phyloP scores from a whole-genome alignment of 225 moss, liverwort and hornwort genomes.

The Climacium dendroides region DNA sequence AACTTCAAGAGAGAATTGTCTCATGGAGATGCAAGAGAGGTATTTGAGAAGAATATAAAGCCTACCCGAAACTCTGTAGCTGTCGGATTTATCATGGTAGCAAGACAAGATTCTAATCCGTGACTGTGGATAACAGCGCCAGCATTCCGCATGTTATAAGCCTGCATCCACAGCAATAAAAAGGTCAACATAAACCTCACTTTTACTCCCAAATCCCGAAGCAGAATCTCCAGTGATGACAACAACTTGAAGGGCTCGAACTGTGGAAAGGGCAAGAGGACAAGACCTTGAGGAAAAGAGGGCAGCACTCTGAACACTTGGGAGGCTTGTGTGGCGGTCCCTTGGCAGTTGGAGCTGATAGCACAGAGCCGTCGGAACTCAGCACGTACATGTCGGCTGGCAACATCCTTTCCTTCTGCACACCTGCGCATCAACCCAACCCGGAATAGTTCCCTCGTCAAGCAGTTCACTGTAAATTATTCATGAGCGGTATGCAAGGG shows the following conservation, averaged over 20 bases:
- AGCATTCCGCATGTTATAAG: conserved; percentile 79
- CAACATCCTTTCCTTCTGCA: conserved; percentile 94
- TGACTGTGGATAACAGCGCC: conserved; percentile 99
- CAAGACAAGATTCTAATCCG: conserved; percentile 87
- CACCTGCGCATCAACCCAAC: conserved; percentile 39
- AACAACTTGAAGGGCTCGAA: not conserved
- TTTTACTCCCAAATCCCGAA: not conserved
- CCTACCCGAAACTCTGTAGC: conserved; percentile 81
- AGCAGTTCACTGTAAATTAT: not conserved
- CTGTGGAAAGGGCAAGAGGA: not conserved
- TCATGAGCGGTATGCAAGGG: not conserved
- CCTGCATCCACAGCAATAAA: conserved; percentile 22
- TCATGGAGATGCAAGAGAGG: not conserved
- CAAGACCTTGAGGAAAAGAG: conserved; percentile 88
- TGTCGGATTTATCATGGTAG: conserved; percentile 87
- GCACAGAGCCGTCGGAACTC: conserved; percentile 50
- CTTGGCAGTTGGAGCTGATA: conserved; percentile 57
- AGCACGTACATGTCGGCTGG: conserved; percentile 89
- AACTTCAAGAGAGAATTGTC: not conserved
- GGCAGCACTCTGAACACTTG: conserved; percentile 93
- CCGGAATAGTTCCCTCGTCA: not conserved
- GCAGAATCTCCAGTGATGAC: not conserved
- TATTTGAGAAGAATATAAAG: not conserved
- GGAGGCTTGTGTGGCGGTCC: conserved; percentile 79
- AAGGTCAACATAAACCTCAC: not conserved